Conservation (phyloP, 2,329 filamentous ascomycete genomes). For the Alternaria angustiovoidea region DNA sequence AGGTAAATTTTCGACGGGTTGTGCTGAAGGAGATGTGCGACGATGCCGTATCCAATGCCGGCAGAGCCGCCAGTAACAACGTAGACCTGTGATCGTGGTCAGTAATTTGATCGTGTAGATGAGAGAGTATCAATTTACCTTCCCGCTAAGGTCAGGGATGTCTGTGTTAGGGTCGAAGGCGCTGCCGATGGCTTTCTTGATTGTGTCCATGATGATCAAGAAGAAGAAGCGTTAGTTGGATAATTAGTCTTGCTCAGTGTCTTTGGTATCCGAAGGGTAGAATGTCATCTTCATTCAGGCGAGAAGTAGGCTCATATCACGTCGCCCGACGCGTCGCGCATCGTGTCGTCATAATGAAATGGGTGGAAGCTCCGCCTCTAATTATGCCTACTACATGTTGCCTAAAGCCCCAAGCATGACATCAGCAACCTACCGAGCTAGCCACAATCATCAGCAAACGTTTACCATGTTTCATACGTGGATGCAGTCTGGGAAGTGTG, state of each 20-base stretch:
- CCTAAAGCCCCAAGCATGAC: neutral
- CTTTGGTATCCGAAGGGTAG: neutral
- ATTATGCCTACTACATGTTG: neutral
- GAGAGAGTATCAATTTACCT: constrained; percentile 29
- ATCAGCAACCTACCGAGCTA: neutral
- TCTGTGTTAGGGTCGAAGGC: constrained; percentile 51
- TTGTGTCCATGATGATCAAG: constrained; percentile 34
- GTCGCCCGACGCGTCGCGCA: constrained; percentile 4
- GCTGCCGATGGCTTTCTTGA: constrained; percentile 20
- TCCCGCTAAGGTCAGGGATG: constrained; percentile 52
- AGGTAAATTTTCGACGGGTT: constrained; percentile 58
- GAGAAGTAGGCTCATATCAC: neutral
- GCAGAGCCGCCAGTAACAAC: constrained; percentile 60
- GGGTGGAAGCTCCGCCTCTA: neutral
- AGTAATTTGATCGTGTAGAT: neutral
- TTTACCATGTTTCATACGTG: neutral
- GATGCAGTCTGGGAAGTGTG: neutral
- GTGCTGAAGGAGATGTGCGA: constrained; percentile 62
- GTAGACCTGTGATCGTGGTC: constrained; percentile 46
- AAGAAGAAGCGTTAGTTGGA: neutral
- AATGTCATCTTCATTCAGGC: neutral
- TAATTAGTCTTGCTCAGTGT: neutral
- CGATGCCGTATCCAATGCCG: constrained; percentile 62
- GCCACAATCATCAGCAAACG: neutral
- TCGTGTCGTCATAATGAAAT: constrained; percentile 29